These are phyloP conservation scores for Fusarium paranaense DNA, from an alignment of 2,329 filamentous ascomycete genomes.

Conservation along the genomic window DNA sequence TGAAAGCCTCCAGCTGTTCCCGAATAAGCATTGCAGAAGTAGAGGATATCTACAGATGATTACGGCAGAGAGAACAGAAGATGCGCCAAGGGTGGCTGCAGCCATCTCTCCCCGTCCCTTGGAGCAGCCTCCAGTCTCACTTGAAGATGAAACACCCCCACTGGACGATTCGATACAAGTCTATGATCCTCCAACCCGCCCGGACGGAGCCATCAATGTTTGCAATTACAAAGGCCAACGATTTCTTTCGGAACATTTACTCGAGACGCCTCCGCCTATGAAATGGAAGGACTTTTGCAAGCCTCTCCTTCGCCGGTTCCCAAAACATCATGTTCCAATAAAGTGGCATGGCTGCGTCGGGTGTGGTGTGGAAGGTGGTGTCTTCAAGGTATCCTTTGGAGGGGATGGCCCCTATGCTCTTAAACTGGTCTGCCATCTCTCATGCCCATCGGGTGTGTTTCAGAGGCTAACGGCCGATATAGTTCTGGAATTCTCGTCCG, in stretches of 20 bases:
- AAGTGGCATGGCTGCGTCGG: neutral
- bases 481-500: neutral
- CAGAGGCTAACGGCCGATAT: neutral
- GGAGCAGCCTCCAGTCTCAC: neutral
- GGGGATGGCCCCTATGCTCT: neutral
- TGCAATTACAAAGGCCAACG: neutral
- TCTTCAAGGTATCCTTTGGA: neutral
- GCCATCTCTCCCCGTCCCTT: neutral
- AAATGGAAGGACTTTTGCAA: neutral
- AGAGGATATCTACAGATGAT: neutral
- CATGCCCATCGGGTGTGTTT: fast-evolving
- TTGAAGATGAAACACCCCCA: neutral
- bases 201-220: neutral
- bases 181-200: neutral
- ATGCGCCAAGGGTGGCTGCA: neutral
- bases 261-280: neutral
- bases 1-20: too few relatives aligned
- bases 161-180: neutral
- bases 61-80: neutral
- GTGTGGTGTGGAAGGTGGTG: neutral
- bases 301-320: neutral
- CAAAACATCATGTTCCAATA: neutral
- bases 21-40: neutral
- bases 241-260: neutral
- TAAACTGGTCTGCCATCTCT: neutral